These are phyloP conservation scores for Mrakiaceae sp. DNA, from an alignment of 1,284 basidiomycete genomes.

Conservation along the genomic window DNA sequence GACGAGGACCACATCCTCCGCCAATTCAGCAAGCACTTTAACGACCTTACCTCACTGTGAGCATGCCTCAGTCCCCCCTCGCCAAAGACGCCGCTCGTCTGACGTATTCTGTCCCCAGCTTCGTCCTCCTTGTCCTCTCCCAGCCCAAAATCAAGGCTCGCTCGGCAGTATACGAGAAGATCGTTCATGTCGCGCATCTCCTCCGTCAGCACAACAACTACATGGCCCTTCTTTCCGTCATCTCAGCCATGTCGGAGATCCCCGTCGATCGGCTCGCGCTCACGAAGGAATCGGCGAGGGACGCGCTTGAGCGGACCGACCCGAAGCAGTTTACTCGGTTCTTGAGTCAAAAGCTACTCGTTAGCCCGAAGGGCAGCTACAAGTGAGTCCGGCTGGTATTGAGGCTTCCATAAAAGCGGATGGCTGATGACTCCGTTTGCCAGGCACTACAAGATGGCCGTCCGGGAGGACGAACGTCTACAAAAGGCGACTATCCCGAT, in stretches of 20 bases:
- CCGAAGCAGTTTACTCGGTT: constrained; percentile 14
- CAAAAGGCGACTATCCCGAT: background rate
- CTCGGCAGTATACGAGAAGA: constrained; percentile 31
- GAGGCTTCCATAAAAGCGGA: too few relatives aligned
- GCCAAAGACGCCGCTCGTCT: background rate
- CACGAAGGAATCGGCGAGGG: constrained; percentile 27
- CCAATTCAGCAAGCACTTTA: constrained; percentile 32
- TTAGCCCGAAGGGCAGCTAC: constrained; percentile 32
- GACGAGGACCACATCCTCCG: constrained; percentile 30
- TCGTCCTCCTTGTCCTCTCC: constrained; percentile 33
- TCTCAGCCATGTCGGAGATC: constrained; percentile 32
- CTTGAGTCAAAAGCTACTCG: constrained; percentile 29
- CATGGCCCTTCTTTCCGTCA: constrained; percentile 31
- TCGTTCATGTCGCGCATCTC: constrained; percentile 30
- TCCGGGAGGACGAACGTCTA: constrained; percentile 4
- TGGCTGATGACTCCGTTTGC: too few relatives aligned
- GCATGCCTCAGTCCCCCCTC: constrained; percentile 1
- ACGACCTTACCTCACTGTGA: constrained; percentile 32
- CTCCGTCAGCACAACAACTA: constrained; percentile 36
- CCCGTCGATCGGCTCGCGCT: constrained; percentile 29
- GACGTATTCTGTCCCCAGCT: constrained; percentile 20
- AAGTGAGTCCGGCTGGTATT: background rate
- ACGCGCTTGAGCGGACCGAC: constrained; percentile 16
- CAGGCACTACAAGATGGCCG: background rate
- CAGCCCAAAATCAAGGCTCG: constrained; percentile 32